A percentile compares a stretch with the other conserved stretches of the same genome.
phyloP scores from a whole-genome alignment of 2,329 filamentous ascomycete genomes.

The Epichloe sylvatica region DNA sequence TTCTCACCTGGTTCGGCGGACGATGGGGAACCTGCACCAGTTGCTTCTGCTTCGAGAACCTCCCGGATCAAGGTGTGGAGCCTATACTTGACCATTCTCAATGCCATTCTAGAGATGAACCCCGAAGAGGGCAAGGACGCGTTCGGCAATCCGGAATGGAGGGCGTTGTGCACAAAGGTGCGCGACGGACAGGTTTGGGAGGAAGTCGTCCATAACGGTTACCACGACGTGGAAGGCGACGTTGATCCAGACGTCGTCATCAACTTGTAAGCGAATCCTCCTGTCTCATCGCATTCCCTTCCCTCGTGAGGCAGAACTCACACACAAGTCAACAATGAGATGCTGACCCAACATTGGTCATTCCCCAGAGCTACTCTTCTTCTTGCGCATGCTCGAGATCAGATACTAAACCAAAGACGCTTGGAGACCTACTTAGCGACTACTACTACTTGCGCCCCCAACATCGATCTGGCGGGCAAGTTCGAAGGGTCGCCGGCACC shows the following conservation, averaged over 20 bases:
- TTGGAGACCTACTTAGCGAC: conserved; percentile 82
- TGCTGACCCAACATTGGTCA: neutral
- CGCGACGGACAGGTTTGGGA: conserved; percentile 91
- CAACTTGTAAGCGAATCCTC: conserved; percentile 49
- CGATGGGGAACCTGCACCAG: conserved; percentile 49
- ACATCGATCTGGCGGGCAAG: conserved; percentile 55
- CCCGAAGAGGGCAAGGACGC: conserved; percentile 78
- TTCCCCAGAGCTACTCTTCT: conserved; percentile 64
- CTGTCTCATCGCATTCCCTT: neutral
- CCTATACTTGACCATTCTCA: conserved; percentile 84
- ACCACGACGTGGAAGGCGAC: conserved; percentile 74
- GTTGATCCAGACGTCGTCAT: conserved; percentile 92
- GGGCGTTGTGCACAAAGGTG: conserved; percentile 66
- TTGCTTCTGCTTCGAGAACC: conserved; percentile 65
- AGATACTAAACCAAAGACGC: conserved; percentile 70
- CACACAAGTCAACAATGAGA: neutral
- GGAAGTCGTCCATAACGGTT: conserved; percentile 74
- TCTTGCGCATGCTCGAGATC: conserved; percentile 75
- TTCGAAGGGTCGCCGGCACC: conserved; percentile 34
- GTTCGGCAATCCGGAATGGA: conserved; percentile 79
- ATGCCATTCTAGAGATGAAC: conserved; percentile 79
- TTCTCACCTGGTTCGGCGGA: conserved; percentile 39
- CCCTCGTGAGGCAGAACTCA: neutral
- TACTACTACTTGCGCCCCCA: conserved; percentile 52
- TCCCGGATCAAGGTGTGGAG: conserved; percentile 95